phyloP scores from a whole-genome alignment of 371 early-diverging fungal genomes.

The Mucor indicus region DNA sequence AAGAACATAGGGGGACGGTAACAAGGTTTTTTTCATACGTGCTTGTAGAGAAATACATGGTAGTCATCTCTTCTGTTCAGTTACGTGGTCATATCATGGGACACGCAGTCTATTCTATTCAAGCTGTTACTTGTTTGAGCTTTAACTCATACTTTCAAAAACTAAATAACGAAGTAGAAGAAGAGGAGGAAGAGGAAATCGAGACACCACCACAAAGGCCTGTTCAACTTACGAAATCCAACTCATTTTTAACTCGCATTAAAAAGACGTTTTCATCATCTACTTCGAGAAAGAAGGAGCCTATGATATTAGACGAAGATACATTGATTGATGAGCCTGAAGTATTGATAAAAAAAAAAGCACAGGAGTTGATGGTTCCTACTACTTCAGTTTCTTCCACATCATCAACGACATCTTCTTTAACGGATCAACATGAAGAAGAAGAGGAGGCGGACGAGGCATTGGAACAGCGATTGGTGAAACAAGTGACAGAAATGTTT shows the following conservation, averaged over 20 bases:
- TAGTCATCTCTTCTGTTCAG: constrained; percentile 46
- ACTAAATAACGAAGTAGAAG: neutral
- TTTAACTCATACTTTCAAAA: constrained; percentile 19
- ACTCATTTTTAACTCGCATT: constrained; percentile 26
- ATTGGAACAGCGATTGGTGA: constrained; percentile 59
- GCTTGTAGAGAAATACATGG: constrained; percentile 31
- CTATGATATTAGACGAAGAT: neutral
- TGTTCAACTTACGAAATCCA: constrained; percentile 17
- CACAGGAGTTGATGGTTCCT: constrained; percentile 6
- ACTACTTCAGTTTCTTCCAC: constrained; percentile 15
- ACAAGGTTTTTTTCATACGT: neutral
- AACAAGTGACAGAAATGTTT: constrained; percentile 63
- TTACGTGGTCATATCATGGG: constrained; percentile 43
- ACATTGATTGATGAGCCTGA: constrained; percentile 12
- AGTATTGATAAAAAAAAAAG: constrained; percentile 1
- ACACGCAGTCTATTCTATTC: constrained; percentile 43
- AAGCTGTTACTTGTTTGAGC: constrained; percentile 42
- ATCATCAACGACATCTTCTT: constrained; percentile 8
- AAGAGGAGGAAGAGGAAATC: constrained; percentile 9
- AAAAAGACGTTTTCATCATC: constrained; percentile 17
- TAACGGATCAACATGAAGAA: constrained; percentile 15
- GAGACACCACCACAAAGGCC: constrained; percentile 9
- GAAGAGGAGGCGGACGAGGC: constrained; percentile 28
- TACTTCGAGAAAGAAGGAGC: constrained; percentile 7
- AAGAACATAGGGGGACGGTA: neutral